Base-by-base conservation (phyloP, 768 basidiomycete species). In the Suillus variegatus region DNA sequence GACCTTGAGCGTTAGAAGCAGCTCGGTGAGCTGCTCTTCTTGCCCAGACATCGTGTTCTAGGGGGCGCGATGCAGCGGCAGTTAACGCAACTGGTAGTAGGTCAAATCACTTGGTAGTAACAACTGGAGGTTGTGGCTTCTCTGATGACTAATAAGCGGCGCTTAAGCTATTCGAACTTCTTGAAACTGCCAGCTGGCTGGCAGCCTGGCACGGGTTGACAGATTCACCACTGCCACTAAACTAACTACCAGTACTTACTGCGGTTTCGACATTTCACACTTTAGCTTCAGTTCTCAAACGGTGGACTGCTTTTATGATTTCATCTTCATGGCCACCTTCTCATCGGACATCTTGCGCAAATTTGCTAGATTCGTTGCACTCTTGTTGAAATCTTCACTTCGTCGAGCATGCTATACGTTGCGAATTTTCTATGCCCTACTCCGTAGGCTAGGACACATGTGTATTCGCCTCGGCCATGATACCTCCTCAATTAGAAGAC, bases 1-100 rank as follows among this genome's bases (percentile, higher is more conserved):
- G 6, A 79, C 91, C 79, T 91, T 91, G 64, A 93, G 82, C 32
- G 89, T 88, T n/a, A 92, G 74, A 25, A 93, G 79, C n/a, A 93
- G 81, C 70, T 92, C 90, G 10, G 92, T 78, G 8, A 92, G 81
- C 61, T 91, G 89, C 65, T 90, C 90, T 68, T 88, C 83, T 66
- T 83, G 82, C 62, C 78, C 78, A 5, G 88, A 81, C 88, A 88
- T 89, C 55, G 63, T 61, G 51, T 20, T 64, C 13, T 12, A 60
- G 18, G 3, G 13, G 3, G 16, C 3, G 6, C 18, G 0, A 5
- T 41, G 3, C 25, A 58, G 38, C 14, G 22, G 54, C 55, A 38
- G 36, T n/a, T n/a, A 55, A 7, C 18, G 10, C 32, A 55, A 20
- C 54, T 55, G 10, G 20, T 35, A 6, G 32, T 35, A 38, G 6